Percentiles rank a stretch among this genome's conserved stretches.
These are phyloP conservation scores for Colletotrichum liaoningense DNA, from an alignment of 2,329 filamentous ascomycete species.

Conservation along the genomic window DNA sequence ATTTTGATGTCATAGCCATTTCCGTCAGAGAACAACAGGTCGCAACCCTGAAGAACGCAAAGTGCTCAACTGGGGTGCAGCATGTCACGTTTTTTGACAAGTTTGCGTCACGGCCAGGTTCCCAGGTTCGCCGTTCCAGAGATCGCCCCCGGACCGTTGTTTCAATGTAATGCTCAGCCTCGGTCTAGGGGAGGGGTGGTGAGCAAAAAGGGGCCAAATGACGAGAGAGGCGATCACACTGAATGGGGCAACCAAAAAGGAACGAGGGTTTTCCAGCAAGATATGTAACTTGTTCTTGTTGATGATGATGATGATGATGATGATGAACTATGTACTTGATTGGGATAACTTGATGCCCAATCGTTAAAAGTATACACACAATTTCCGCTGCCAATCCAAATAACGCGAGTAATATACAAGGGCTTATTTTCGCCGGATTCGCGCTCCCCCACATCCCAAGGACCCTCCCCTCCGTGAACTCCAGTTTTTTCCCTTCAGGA, in stretches of 20 bases:
- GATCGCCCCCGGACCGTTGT: conserved; percentile 12
- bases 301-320: not conserved
- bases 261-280: not conserved
- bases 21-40: conserved; percentile 4
- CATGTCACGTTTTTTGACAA: conserved; percentile 5
- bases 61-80: not conserved
- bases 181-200: not conserved
- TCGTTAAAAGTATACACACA: conserved; percentile 9
- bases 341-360: conserved; percentile 3
- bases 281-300: not conserved
- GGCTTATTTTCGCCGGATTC: conserved; percentile 12
- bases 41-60: conserved; percentile 7
- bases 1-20: conserved; percentile 10
- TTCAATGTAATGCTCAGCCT: conserved; percentile 27
- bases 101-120: conserved; percentile 5
- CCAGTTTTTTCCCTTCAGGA: conserved; percentile 2
- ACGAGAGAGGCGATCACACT: not conserved
- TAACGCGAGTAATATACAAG: conserved; percentile 27
- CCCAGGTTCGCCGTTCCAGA: not conserved
- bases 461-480: not conserved
- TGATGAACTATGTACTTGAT: conserved; percentile 23
- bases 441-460: not conserved
- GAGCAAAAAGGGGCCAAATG: not conserved
- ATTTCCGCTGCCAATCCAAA: conserved; percentile 14
- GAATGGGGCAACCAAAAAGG: not conserved